Evolutionary conservation across 2,329 filamentous ascomycete species (phyloP).

Genomic region (Ilyonectria robusta): DNA sequence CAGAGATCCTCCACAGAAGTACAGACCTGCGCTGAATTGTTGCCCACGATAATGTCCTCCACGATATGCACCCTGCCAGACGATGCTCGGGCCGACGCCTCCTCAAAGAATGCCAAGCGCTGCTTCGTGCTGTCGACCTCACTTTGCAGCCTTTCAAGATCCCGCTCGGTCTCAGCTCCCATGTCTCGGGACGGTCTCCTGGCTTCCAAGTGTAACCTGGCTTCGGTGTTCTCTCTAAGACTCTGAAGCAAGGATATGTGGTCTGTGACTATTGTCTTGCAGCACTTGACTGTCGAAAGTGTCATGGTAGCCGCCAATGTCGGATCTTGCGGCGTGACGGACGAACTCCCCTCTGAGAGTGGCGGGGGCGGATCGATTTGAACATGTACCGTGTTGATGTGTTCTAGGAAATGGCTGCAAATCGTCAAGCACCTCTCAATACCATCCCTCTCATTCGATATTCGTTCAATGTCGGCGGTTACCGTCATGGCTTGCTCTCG

Average conservation of each 20-base stretch:
- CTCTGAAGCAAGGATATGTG: not conserved
- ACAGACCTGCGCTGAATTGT: constrained; percentile 35
- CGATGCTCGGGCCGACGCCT: constrained; percentile 11
- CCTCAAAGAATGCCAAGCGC: constrained; percentile 10
- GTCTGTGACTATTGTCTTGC: not conserved
- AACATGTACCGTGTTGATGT: constrained; percentile 12
- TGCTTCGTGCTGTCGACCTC: constrained; percentile 11
- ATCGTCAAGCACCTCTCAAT: constrained; percentile 9
- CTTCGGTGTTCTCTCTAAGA: not conserved
- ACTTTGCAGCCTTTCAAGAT: constrained; percentile 5
- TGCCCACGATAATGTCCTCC: constrained; percentile 33
- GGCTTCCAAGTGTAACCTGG: not conserved
- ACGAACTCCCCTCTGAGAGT: not conserved
- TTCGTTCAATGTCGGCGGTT: not conserved
- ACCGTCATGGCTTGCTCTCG: not conserved
- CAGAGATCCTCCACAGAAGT: constrained; percentile 41
- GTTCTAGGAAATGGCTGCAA: constrained; percentile 5
- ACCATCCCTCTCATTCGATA: not conserved
- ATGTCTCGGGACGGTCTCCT: not conserved
- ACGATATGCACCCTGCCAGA: constrained; percentile 36
- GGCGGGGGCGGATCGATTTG: not conserved
- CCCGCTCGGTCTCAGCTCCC: constrained; percentile 2
- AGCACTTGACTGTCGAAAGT: constrained; percentile 6
- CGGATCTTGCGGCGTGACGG: not conserved
- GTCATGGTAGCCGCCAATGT: constrained; percentile 3